Evolutionary conservation across 495 filamentous ascomycete species (phyloP), one percentile per base, ranked within the genome.

Genomic region (Aspergillus bridgeri): DNA sequence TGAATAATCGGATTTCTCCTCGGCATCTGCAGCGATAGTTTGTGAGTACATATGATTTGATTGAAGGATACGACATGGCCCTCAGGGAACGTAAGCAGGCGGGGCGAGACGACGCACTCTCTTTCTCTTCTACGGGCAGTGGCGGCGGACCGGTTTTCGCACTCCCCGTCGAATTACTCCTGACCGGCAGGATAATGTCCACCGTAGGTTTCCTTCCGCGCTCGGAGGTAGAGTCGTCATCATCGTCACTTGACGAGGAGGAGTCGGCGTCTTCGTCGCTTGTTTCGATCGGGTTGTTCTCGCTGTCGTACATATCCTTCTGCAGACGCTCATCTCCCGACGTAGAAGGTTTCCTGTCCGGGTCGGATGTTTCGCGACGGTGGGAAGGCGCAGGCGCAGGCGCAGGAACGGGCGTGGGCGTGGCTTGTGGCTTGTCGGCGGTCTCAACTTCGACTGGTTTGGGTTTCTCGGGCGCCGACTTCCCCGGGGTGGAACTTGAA

Each of bases 261-360:
- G 70, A 65, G 7, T 72, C 70, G 20, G 63, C 72, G 20, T 82
- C 79, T 11, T 82, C 81, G 5, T 82, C 80, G 27, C 79, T 83
- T 42, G 74, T 80, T 60, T 83, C 78, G 8, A 77, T 73, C 9
- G 67, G 65, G 62, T 69, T 71, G 69, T 67, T 74, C 59, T 65
- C 87, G 18, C 82, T 83, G 58, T 89, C 87, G 49, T 83, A 74
- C 51, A 89, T 84, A 64, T 93, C 90, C 67, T 91, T 93, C 54
- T 85, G 79, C 56, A 96, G 69, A 47, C 90, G 82, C 52, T 82
- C 82, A 33, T 78, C 82, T 0, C 75, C 81, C 17, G 65, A 51
- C 3, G 61, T 27, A 27, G 55, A 56, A 1, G 53, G 54, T 38
- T 48, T 51, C 11, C 42, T 54, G 42, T 61, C 62, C 2, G 46